Conservation (phyloP, 2,329 filamentous ascomycete genomes). For the Pseudogymnoascus sp. region DNA sequence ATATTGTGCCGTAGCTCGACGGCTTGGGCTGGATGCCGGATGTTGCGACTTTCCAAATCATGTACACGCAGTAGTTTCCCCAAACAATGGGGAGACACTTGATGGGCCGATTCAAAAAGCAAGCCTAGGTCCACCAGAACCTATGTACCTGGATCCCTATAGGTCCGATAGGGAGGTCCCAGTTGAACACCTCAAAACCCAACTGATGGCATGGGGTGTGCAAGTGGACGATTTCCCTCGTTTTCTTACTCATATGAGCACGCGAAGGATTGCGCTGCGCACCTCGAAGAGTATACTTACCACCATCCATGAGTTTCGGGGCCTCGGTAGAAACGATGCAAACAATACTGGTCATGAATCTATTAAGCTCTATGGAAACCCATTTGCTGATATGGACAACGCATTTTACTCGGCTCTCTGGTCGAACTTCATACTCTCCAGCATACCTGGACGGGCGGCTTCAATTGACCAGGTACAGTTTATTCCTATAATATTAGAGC, state of each 20-base stretch:
- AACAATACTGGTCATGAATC: constrained; percentile 29
- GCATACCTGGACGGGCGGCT: constrained; percentile 17
- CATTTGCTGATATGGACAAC: constrained; percentile 28
- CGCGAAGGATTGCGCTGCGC: constrained; percentile 61
- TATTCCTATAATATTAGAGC: constrained; percentile 28
- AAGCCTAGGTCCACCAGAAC: constrained; percentile 34
- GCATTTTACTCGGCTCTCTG: constrained; percentile 32
- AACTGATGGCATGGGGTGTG: constrained; percentile 42
- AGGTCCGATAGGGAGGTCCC: constrained; percentile 59
- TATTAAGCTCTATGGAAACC: constrained; percentile 24
- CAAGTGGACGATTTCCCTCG: constrained; percentile 34
- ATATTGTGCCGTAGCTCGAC: constrained; percentile 68
- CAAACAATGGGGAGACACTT: constrained; percentile 50
- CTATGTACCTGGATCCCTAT: constrained; percentile 82
- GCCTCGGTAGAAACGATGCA: constrained; percentile 17
- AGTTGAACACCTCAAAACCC: constrained; percentile 45
- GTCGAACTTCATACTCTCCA: constrained; percentile 29
- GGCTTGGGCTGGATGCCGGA: constrained; percentile 65
- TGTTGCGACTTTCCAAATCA: constrained; percentile 79
- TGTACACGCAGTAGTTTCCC: constrained; percentile 69
- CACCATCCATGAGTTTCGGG: constrained; percentile 49
- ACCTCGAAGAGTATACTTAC: constrained; percentile 74
- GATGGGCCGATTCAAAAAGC: constrained; percentile 38
- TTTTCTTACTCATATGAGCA: constrained; percentile 57
- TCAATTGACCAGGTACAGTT: constrained; percentile 24